Percentiles rank a stretch among this genome's conserved stretches.
Conservation (phyloP, 1,284 basidiomycete species). For the Xerocomus nothofagi region DNA sequence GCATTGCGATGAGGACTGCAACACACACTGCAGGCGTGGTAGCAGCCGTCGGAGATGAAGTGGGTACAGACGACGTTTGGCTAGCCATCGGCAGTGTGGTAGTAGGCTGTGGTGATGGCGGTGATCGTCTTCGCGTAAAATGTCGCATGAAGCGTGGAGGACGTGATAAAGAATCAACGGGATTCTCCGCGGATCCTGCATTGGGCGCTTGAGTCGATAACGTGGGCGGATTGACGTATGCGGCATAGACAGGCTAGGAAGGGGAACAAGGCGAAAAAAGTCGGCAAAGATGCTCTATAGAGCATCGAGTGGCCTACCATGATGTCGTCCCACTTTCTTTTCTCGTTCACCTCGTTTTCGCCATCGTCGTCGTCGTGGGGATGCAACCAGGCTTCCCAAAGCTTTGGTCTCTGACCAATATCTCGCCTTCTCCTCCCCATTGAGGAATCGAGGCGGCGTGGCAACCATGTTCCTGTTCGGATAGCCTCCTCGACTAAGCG, state of each 20-base stretch:
- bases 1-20: slow-evolving; percentile 58
- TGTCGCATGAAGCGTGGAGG: slow-evolving; percentile 16
- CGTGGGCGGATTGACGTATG: slow-evolving; percentile 30
- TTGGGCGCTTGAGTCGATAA: slow-evolving; percentile 7
- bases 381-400: slow-evolving; percentile 44
- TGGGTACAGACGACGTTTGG: not conserved
- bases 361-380: slow-evolving; percentile 5
- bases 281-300: not conserved
- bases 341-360: slow-evolving; percentile 15
- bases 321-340: slow-evolving; percentile 40
- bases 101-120: slow-evolving; percentile 8
- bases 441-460: slow-evolving; percentile 29
- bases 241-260: slow-evolving; percentile 40
- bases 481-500: slow-evolving; percentile 60
- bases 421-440: slow-evolving; percentile 36
- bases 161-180: slow-evolving; percentile 12
- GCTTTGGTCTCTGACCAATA: slow-evolving; percentile 46
- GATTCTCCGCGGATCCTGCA: slow-evolving; percentile 1
- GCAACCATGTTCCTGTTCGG: slow-evolving; percentile 57
- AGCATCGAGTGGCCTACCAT: slow-evolving; percentile 20
- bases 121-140: slow-evolving; percentile 18
- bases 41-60: slow-evolving; percentile 16
- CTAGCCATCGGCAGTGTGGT: slow-evolving; percentile 3
- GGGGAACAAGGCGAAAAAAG: not conserved
- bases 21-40: slow-evolving; percentile 34